Base-by-base conservation (phyloP, 768 basidiomycete genomes). In the Tricholoma flavovirens region DNA sequence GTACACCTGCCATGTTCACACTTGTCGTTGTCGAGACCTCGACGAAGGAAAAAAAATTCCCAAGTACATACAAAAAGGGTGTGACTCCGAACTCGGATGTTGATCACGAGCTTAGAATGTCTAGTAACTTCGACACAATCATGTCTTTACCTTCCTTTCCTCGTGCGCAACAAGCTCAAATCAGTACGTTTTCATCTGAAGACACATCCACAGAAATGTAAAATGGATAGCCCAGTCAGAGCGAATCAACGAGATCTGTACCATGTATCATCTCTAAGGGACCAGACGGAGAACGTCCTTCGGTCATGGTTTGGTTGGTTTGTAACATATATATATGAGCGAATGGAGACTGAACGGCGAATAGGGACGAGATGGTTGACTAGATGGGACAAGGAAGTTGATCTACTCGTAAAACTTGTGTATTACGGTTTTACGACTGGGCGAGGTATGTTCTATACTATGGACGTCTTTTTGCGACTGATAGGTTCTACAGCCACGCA, bases 201-300 rank as follows among this genome's bases (percentile, higher is more conserved):
- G 46, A n/a, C n/a, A n/a, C 17, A n/a, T n/a, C 14, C 22, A 46
- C 21, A 15, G 8, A 30, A 17, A n/a, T 17, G 9, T 49, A 29
- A 49, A 4, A 49, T 3, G 40, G 50, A 8, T 49, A 40, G 42
- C 48, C 43, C 66, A 94, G 92, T 93, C 66, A 81, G 92, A 57
- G 87, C 91, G 35, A 87, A 90, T 66, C 92, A 93, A 66, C 75
- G 92, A 59, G 92, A 94, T 68, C 60, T 89, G 45, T 88, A 84
- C 64, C 88, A 92, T 72, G 76, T 92, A 42, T 78, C 84, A 29
- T 81, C 82, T 5, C 72, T 94, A 65, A 83, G 81, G 61, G 89
- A 90, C 52, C 88, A 93, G 65, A 74, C 83, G 9, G 89, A 91
- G 60, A 80, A 74, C 56, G 86, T 89, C 5, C 73, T 92, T 24